These are phyloP conservation scores for Ganoderma leucocontextum DNA, from an alignment of 1,284 basidiomycete genomes.

Conservation along the genomic window DNA sequence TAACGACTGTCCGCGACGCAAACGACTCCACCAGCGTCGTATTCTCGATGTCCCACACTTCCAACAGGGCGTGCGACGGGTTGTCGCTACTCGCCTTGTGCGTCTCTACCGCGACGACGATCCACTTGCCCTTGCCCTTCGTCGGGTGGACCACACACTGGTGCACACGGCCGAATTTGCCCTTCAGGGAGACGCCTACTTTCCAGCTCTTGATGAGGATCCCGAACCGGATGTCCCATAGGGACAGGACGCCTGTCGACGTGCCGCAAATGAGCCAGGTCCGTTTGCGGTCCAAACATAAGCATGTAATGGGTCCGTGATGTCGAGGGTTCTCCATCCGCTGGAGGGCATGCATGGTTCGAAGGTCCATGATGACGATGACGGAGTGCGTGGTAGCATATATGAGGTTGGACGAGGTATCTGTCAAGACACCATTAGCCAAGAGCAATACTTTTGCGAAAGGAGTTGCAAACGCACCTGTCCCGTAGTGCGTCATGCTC, in stretches of 20 bases:
- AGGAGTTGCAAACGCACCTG: conserved; percentile 52
- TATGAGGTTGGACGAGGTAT: conserved; percentile 77
- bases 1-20: conserved; percentile 53
- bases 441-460: conserved; percentile 24
- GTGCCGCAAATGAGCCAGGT: conserved; percentile 93
- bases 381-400: conserved; percentile 86
- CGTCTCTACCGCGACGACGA: conserved; percentile 81
- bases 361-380: conserved; percentile 85
- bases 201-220: conserved; percentile 91
- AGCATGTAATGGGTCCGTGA: conserved; percentile 84
- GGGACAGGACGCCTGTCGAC: conserved; percentile 79
- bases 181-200: conserved; percentile 66
- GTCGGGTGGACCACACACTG: conserved; percentile 85
- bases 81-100: conserved; percentile 30
- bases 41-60: conserved; percentile 86
- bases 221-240: conserved; percentile 97
- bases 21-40: conserved; percentile 74
- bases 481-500: conserved; percentile 79
- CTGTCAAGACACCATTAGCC: conserved; percentile 44
- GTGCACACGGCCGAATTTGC: conserved; percentile 65
- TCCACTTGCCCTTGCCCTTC: conserved; percentile 88
- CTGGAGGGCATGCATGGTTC: conserved; percentile 82
- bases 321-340: conserved; percentile 87
- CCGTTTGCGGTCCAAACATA: conserved; percentile 84
- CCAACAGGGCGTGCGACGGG: conserved; percentile 60